phyloP scores from a whole-genome alignment of 1,284 basidiomycete genomes.

The Meripilus lineatus region DNA sequence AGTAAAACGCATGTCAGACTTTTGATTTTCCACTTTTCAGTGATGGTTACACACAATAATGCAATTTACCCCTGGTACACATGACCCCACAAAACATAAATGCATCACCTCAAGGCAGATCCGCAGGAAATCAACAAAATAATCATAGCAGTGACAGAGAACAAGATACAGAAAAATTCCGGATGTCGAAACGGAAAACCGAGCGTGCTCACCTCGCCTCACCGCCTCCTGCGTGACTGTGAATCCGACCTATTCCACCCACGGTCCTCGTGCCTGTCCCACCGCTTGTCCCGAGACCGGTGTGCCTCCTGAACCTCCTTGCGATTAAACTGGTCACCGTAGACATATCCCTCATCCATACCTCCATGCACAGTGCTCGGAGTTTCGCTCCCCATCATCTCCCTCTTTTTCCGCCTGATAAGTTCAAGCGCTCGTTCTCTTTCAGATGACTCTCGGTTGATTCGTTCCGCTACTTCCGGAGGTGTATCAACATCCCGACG shows the following conservation, averaged over 20 bases:
- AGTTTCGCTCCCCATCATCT: constrained; percentile 58
- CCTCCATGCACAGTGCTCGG: constrained; percentile 63
- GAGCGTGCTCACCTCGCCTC: not conserved
- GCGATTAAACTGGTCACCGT: constrained; percentile 64
- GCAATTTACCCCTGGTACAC: too few relatives aligned
- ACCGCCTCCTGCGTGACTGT: not conserved
- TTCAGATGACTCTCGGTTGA: constrained; percentile 68
- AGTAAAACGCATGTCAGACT: too few relatives aligned
- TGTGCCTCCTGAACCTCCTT: constrained; percentile 69
- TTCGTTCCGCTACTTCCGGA: constrained; percentile 47
- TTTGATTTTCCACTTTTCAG: too few relatives aligned
- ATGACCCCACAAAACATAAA: not conserved
- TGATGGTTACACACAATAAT: too few relatives aligned
- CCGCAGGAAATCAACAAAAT: not conserved
- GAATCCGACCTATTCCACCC: not conserved
- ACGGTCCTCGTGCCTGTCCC: constrained; percentile 11
- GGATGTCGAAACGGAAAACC: not conserved
- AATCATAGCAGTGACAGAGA: not conserved
- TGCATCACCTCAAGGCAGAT: not conserved
- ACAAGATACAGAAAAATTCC: not conserved
- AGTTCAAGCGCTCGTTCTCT: constrained; percentile 67
- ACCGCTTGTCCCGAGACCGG: constrained; percentile 22
- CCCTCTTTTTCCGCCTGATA: constrained; percentile 56
- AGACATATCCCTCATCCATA: constrained; percentile 47
- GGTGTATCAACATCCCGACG: too few relatives aligned